These are phyloP conservation scores for Penicillium aurantiogriseum DNA, from an alignment of 2,329 filamentous ascomycete species.

Conservation along the genomic window DNA sequence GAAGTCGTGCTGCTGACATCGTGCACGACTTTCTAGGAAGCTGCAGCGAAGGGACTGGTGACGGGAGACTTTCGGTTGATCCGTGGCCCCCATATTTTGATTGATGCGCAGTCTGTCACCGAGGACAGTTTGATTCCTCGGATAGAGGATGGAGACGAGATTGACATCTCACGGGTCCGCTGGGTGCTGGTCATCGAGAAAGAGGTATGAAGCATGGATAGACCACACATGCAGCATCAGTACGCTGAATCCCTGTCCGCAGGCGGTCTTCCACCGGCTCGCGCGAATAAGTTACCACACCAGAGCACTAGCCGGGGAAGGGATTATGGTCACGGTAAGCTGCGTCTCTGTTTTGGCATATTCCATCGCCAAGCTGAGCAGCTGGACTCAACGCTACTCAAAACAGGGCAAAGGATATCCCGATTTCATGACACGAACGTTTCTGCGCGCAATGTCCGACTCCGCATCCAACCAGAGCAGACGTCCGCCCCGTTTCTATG, in stretches of 20 bases:
- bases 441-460: constrained; percentile 49
- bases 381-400: not conserved
- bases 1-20: not conserved
- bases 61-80: constrained; percentile 35
- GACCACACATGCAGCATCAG: not conserved
- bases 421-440: constrained; percentile 56
- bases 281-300: constrained; percentile 50
- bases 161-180: constrained; percentile 48
- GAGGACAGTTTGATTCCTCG: constrained; percentile 55
- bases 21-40: constrained; percentile 33
- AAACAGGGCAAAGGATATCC: constrained; percentile 63
- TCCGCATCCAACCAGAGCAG: constrained; percentile 23
- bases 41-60: constrained; percentile 45
- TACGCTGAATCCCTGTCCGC: not conserved
- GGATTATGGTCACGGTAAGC: constrained; percentile 57
- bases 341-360: not conserved
- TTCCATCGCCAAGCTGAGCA: not conserved
- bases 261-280: constrained; percentile 62
- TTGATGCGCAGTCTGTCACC: constrained; percentile 42
- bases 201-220: constrained; percentile 47
- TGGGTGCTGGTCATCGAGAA: constrained; percentile 65
- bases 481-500: constrained; percentile 47
- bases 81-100: constrained; percentile 18
- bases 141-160: constrained; percentile 43
- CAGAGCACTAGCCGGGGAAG: constrained; percentile 40